These are phyloP conservation scores for Candida insectorum DNA, from an alignment of 805 yeast species.

Conservation along the genomic window DNA sequence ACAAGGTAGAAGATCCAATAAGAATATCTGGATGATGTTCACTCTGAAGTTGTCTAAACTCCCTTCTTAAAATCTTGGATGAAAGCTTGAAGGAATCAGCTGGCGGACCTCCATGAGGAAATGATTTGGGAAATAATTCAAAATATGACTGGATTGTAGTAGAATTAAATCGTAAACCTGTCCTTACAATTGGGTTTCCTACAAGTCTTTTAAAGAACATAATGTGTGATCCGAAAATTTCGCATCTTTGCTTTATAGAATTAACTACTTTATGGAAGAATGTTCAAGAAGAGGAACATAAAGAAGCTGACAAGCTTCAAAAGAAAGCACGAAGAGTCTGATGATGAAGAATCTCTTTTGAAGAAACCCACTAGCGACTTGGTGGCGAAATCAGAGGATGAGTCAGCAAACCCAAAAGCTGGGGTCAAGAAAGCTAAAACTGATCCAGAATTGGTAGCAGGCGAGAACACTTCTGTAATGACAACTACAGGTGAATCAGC, in stretches of 20 bases:
- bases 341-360: not conserved
- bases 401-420: not conserved
- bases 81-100: conserved; percentile 57
- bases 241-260: conserved; percentile 4
- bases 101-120: conserved; percentile 65
- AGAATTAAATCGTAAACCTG: not conserved
- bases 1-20: conserved; percentile 21
- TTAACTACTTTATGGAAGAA: too few species aligned
- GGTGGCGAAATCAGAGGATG: not conserved
- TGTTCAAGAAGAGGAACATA: conserved; percentile 24
- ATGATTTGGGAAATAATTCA: conserved; percentile 70
- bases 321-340: conserved; percentile 5
- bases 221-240: not conserved
- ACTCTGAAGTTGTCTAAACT: conserved; percentile 71
- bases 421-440: not conserved
- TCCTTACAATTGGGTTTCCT: too few species aligned
- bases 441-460: too few species aligned
- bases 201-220: too few species aligned
- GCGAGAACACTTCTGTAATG: conserved; percentile 1
- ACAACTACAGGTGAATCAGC: too few species aligned
- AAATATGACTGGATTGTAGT: conserved; percentile 37
- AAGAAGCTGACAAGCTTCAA: conserved; percentile 11
- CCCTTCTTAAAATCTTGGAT: conserved; percentile 56
- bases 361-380: not conserved
- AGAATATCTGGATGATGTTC: conserved; percentile 77